Percentiles rank a stretch among this genome's conserved stretches.
phyloP scores from a whole-genome alignment of 768 basidiomycete genomes.

The Tricholoma flavovirens region DNA sequence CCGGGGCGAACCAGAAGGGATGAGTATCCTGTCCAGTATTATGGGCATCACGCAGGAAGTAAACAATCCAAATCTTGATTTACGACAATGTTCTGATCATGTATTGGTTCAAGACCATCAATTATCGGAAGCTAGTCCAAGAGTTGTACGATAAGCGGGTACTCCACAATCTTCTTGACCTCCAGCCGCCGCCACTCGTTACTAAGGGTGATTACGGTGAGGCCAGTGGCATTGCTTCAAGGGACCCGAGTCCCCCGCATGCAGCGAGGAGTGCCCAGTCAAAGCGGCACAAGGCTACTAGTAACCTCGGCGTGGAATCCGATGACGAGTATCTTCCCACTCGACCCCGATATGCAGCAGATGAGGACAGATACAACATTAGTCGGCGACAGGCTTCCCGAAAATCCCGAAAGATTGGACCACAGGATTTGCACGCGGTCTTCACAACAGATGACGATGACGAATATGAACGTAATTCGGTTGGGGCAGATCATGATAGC shows the following conservation, averaged over 20 bases:
- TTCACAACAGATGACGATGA: constrained; percentile 53
- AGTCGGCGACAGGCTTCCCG: constrained; percentile 36
- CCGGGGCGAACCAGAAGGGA: constrained; percentile 47
- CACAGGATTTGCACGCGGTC: constrained; percentile 35
- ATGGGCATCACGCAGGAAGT: constrained; percentile 85
- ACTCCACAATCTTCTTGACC: constrained; percentile 55
- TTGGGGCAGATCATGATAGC: constrained; percentile 16
- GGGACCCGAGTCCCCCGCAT: constrained; percentile 5
- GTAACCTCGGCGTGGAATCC: constrained; percentile 27
- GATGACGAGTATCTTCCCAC: constrained; percentile 19
- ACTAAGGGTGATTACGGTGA: constrained; percentile 7
- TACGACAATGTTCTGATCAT: constrained; percentile 1
- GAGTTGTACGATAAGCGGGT: constrained; percentile 58
- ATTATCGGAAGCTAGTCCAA: constrained; percentile 62
- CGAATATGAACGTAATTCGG: constrained; percentile 23
- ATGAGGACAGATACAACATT: constrained; percentile 54
- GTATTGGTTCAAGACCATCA: constrained; percentile 50
- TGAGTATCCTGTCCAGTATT: constrained; percentile 76
- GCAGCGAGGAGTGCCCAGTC: constrained; percentile 23
- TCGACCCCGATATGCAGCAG: constrained; percentile 20
- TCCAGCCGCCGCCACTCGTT: constrained; percentile 24
- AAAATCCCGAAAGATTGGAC: constrained; percentile 40
- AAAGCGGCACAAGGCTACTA: constrained; percentile 38
- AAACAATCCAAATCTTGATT: constrained; percentile 15
- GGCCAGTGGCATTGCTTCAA: constrained; percentile 13